Evolutionary conservation across 352 stramenopile genomes (phyloP).

Genomic region (Phytophthora idaei): DNA sequence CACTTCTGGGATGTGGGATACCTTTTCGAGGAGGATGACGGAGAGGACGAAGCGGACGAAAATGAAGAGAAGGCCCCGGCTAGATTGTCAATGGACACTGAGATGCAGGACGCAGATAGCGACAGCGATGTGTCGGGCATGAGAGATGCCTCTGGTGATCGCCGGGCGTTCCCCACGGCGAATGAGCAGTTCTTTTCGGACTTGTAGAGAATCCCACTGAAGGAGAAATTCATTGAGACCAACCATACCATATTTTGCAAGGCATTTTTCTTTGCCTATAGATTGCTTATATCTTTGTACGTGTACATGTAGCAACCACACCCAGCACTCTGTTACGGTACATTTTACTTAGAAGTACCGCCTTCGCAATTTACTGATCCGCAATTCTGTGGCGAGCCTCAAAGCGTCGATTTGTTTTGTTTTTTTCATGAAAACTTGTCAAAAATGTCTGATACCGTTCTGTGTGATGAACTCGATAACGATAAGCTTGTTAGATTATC

Average conservation of each 20-base stretch:
- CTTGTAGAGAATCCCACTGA: constrained; percentile 43
- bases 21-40: constrained; percentile 90
- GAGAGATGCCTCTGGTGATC: constrained; percentile 32
- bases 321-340: too few relatives aligned
- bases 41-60: constrained; percentile 68
- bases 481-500: not conserved
- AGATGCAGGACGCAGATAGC: constrained; percentile 90
- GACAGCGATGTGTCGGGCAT: constrained; percentile 74
- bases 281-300: too few relatives aligned
- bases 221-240: constrained; percentile 17
- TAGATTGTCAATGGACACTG: constrained; percentile 50
- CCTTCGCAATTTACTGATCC: too few relatives aligned
- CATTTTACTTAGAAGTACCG: too few relatives aligned
- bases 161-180: constrained; percentile 64
- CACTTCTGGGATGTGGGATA: constrained; percentile 96
- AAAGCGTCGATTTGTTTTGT: too few relatives aligned
- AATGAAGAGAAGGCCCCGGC: constrained; percentile 53
- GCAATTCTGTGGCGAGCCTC: too few relatives aligned
- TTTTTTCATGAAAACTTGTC: too few relatives aligned
- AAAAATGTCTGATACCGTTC: too few relatives aligned
- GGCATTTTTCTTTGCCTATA: not conserved
- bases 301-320: too few relatives aligned
- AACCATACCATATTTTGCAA: constrained; percentile 37
- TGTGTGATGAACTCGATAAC: not conserved
- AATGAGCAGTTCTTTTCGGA: constrained; percentile 88